Base-by-base conservation (phyloP, 768 basidiomycete species). In the Hortiboletus campestris region DNA sequence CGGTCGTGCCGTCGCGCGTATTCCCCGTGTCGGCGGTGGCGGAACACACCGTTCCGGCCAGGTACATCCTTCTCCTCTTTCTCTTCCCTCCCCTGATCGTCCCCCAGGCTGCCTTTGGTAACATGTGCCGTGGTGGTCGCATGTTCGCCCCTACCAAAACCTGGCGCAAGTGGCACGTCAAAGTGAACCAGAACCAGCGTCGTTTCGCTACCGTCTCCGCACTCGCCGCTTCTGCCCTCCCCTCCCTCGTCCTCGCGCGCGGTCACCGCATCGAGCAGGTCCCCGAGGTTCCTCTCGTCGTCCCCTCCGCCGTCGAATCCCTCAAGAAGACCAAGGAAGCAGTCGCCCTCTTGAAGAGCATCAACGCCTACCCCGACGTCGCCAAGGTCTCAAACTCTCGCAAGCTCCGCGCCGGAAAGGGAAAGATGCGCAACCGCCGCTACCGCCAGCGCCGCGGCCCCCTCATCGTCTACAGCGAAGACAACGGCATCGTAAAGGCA, bases 61-160 rank as follows among this genome's bases (percentile, higher is more conserved):
- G 84, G 89, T 89, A 61, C 49, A 2, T 34, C 20, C 22, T 8
- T 19, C 29, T 5, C 19, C 10, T 9, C 32, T 9, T 39, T 25
- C 40, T 11, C 19, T 20, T 36, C 39, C 31, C 5, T 29, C 41
- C 38, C 49, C 51, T 13, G 49, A 66, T 39, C 55, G 45, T 13
- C 22, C 16, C 35, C 25, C 53, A 96, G 89, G 97, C 93, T 74
- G 97, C 97, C 32, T 98, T 98, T 79, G 97, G 97, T 71, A 98
- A 98, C 89, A 98, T 99, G 97, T 98, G 96, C 83, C 91, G 97
- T 76, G 96, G 97, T 72, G 97, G 97, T 81, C 94, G 97, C 72
- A 98, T 99, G 97, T 98, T 99, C 77, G 96, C 96, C 29, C 97
- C 97, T 17, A 98, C 96, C 78, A 98, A 97, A 83, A 91, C 86